These are phyloP conservation scores for Parastagonospora nodorum DNA, from an alignment of 2,329 filamentous ascomycete species.

Conservation along the genomic window DNA sequence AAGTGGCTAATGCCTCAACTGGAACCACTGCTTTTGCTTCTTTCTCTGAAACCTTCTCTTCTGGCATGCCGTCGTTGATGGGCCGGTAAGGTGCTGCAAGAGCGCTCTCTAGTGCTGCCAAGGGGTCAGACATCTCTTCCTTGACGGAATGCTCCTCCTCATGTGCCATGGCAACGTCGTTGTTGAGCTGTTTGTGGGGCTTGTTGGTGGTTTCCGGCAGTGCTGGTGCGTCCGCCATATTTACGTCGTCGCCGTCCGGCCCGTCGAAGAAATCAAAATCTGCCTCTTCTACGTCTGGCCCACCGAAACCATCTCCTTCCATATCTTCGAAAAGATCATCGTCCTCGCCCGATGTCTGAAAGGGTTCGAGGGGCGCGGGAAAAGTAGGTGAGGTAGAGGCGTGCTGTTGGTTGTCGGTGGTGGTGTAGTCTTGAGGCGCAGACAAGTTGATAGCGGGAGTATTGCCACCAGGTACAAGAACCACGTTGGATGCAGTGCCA, in stretches of 20 bases:
- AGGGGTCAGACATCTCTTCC: conserved; percentile 32
- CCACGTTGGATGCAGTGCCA: conserved; percentile 29
- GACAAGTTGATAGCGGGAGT: conserved; percentile 42
- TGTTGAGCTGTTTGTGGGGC: neutral
- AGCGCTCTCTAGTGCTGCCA: conserved; percentile 36
- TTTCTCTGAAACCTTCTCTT: conserved; percentile 7
- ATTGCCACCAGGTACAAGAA: conserved; percentile 34
- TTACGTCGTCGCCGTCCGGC: conserved; percentile 49
- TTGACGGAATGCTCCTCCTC: conserved; percentile 13
- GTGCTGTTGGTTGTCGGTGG: conserved; percentile 24
- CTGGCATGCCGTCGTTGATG: neutral
- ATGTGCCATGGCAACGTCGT: neutral
- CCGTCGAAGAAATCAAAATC: conserved; percentile 87
- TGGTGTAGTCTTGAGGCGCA: conserved; percentile 28
- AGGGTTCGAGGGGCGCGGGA: conserved; percentile 26
- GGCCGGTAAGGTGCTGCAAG: conserved; percentile 19
- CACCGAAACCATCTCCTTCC: conserved; percentile 72
- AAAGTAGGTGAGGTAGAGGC: conserved; percentile 30
- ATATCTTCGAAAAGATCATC: conserved; percentile 70
- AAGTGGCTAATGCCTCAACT: neutral
- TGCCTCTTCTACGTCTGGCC: conserved; percentile 76
- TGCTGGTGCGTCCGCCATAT: conserved; percentile 38
- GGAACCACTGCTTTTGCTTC: neutral
- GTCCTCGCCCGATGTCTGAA: conserved; percentile 28
- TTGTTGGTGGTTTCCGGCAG: conserved; percentile 17